Evolutionary conservation across 179 eudicot genomes (phyloP).

Genomic region (Nepenthes alata): DNA sequence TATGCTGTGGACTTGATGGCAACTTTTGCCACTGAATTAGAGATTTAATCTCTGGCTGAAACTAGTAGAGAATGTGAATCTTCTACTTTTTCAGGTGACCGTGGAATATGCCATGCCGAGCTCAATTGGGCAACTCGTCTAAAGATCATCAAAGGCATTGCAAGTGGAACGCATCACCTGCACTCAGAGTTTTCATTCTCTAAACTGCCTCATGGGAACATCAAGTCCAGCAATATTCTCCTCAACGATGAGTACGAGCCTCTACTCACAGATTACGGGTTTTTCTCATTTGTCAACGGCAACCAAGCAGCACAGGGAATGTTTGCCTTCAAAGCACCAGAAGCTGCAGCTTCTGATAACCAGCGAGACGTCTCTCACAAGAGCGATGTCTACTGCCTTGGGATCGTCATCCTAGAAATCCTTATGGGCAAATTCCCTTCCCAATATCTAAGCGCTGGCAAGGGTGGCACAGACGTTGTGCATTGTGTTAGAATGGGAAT

Average conservation of each 20-base stretch:
- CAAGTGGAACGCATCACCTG: conserved; percentile 47
- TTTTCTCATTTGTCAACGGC: conserved; percentile 27
- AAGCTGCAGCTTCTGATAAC: conserved; percentile 14
- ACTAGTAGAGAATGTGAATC: too few species aligned
- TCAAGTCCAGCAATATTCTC: conserved; percentile 68
- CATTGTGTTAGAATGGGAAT: conserved; percentile 50
- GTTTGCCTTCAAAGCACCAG: conserved; percentile 62
- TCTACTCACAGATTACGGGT: conserved; percentile 49
- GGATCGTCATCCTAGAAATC: conserved; percentile 56
- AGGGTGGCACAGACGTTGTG: conserved; percentile 71
- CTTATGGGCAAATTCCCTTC: conserved; percentile 74
- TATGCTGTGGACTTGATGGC: too few species aligned
- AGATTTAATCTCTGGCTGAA: neutral
- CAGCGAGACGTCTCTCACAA: conserved; percentile 36
- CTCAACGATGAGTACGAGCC: conserved; percentile 40
- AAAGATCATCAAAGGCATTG: conserved; percentile 54
- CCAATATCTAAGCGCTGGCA: conserved; percentile 47
- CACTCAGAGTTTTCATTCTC: conserved; percentile 35
- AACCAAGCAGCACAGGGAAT: conserved; percentile 40
- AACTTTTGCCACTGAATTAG: neutral
- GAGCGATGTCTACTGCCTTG: conserved; percentile 62
- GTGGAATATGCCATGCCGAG: conserved; percentile 40
- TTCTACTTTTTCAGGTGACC: conserved; percentile 38
- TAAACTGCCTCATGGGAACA: conserved; percentile 74
- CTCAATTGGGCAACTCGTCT: conserved; percentile 55